Base-by-base conservation (phyloP, 2,329 filamentous ascomycete species). In the Penicillium thymicola region DNA sequence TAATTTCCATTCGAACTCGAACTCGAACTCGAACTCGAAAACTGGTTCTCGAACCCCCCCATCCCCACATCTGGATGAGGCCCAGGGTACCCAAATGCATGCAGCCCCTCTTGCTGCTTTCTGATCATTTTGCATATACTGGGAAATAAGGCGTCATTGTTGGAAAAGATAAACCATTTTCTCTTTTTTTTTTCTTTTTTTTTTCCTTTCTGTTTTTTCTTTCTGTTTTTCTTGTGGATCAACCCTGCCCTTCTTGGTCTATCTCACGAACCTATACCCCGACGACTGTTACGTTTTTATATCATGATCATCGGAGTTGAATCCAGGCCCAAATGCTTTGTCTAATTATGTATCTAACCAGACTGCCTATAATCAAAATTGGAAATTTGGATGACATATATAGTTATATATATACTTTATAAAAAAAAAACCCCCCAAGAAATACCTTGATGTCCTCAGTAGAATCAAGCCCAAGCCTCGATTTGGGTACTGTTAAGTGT, bases 91-190 rank as follows among this genome's bases (percentile, higher is more conserved):
- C 32, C 49, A 45, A 36, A 49, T 55, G 52, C 45, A 55, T 55
- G 32, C 30, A 48, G 43, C 30, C 43, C 21, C 30, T 48, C 44
- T 34, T 42, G 16, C 51, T 45, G 40, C 42, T 50, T 48, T 45
- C 51, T 54, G 28, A 46, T 42, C 52, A 49, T 6, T 32, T 60
- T 62, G 62, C 63, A 60, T 64, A 55, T 42, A 14, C 9, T 54
- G 49, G 55, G 55, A 30, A 30, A 52, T 11, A 16, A 51, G 62
- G 62, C 60, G 61, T 61, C 53, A 40, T 30, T 58, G 41, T 32
- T 52, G 59, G 56, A 54, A 59, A 45, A 57, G n/a, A 56, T 47
- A 54, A 4, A 47, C 23, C 16, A 42, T 42, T 25, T 25, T 16
- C 28, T 34, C 40, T 8, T 37, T 9, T 10, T 11, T 27, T 2